Percentiles rank a stretch among this genome's conserved stretches.
Conservation (phyloP, 768 basidiomycete genomes). For the Lactarius vividus region DNA sequence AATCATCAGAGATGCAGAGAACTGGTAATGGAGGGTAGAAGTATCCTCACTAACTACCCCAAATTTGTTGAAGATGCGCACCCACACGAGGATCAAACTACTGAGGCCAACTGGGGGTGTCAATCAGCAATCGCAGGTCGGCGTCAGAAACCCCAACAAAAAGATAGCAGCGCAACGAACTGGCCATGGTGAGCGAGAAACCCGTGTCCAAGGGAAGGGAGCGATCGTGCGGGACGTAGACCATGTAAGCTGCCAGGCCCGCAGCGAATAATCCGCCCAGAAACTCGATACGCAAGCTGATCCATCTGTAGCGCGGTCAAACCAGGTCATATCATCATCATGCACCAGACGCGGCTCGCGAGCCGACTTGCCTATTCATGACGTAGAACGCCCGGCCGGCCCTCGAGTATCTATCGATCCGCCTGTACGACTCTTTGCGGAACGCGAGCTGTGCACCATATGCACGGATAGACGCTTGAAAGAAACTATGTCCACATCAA, state of each 20-base stretch:
- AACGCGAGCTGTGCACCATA: slow-evolving; percentile 50
- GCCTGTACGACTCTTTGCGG: slow-evolving; percentile 41
- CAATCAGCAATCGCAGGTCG: background rate
- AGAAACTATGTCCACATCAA: background rate
- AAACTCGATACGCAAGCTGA: slow-evolving; percentile 52
- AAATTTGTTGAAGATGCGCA: slow-evolving; percentile 45
- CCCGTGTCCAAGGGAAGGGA: slow-evolving; percentile 40
- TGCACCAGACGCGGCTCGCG: background rate
- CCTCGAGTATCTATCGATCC: slow-evolving; percentile 49
- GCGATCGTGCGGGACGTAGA: slow-evolving; percentile 41
- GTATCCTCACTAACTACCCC: slow-evolving; percentile 44
- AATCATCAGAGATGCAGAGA: background rate
- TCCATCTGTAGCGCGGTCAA: slow-evolving; percentile 38
- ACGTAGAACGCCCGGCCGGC: slow-evolving; percentile 45
- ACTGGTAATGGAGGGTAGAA: slow-evolving; percentile 35
- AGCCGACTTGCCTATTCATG: slow-evolving; percentile 40
- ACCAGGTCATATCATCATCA: background rate
- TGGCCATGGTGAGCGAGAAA: slow-evolving; percentile 44
- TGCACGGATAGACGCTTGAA: slow-evolving; percentile 47
- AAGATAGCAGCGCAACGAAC: slow-evolving; percentile 28
- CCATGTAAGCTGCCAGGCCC: slow-evolving; percentile 50
- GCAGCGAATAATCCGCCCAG: slow-evolving; percentile 50
- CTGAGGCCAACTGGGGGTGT: slow-evolving; percentile 46
- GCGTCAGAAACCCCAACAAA: background rate
- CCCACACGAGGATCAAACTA: slow-evolving; percentile 50